Conservation (phyloP, 176 grass and related monocot species). For the Avena sativa region DNA sequence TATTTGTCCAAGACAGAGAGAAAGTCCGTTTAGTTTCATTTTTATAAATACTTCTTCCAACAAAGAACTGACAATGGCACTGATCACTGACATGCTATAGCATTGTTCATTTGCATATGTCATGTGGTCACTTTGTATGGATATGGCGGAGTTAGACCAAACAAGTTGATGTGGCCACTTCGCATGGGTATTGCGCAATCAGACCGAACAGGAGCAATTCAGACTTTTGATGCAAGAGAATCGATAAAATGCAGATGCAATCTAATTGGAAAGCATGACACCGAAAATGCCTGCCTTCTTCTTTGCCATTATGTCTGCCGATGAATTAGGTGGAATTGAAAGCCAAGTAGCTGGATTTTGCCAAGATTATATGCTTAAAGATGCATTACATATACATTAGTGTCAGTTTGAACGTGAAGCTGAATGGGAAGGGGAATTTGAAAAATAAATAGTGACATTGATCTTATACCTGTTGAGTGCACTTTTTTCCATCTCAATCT, state of each 20-base stretch:
- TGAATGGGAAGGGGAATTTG: constrained; percentile 21
- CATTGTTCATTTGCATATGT: neutral
- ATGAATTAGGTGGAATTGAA: constrained; percentile 75
- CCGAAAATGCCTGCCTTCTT: constrained; percentile 75
- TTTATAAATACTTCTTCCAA: neutral
- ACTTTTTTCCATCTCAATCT: constrained; percentile 43
- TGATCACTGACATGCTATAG: neutral
- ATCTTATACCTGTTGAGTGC: constrained; percentile 83
- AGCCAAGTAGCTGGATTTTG: constrained; percentile 97
- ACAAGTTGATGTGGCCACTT: neutral
- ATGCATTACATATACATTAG: constrained; percentile 60
- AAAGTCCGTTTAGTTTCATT: neutral
- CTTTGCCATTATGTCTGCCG: constrained; percentile 81
- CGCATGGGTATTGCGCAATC: constrained; percentile 25
- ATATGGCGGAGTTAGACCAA: neutral
- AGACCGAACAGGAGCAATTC: constrained; percentile 10
- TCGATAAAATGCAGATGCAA: constrained; percentile 32
- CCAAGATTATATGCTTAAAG: constrained; percentile 96
- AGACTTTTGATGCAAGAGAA: constrained; percentile 34
- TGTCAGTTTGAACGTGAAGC: constrained; percentile 26
- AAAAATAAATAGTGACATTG: constrained; percentile 32
- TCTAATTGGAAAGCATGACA: constrained; percentile 40
- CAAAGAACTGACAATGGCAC: neutral
- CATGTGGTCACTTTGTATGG: neutral
- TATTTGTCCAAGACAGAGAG: constrained; percentile 3